Base-by-base conservation (phyloP, 2,329 filamentous ascomycete genomes). In the Fusarium drepaniforme region DNA sequence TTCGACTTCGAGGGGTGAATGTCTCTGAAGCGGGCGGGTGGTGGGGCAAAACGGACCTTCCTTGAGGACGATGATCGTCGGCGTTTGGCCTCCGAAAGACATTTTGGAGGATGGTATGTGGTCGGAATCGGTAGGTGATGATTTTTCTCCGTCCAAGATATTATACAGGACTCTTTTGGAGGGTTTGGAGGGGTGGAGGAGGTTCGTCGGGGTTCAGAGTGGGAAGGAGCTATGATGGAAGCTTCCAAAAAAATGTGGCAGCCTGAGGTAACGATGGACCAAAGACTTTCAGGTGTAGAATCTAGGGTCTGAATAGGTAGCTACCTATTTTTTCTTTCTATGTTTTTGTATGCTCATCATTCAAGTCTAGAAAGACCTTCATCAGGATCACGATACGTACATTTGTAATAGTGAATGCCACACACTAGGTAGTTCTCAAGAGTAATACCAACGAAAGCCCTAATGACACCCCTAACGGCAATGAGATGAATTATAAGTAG, bases 41-140 rank as follows among this genome's bases (percentile, higher is more conserved):
- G 84, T 82, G 84, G 84, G 82, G 83, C 82, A 82, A 80, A 83
- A 89, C 93, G 84, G 83, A 97, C 96, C 96, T 90, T 98, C 96
- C 88, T 97, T 97, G 83, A 98, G 91, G 88, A 98, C 96, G 86
- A 98, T 95, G 84, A 98, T 98, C 80, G 96, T 98, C 84, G 96
- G 96, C 83, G 96, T 97, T 87, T 98, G 96, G 84, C 96, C 96
- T 87, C 95, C 95, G 88, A 98, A 98, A 84, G 96, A 97, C 96
- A 98, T 98, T 78, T 81, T 88, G 82, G 75, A 70, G 58, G 62
- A 63, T 67, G 58, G 51, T 40, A 30, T 68, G 57, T 42, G 56
- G 65, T 57, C 65, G 66, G 49, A 46, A 61, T 72, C 56, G 67
- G 53, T 68, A 56, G 64, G 53, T 69, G 30, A 67, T 51, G 46